Conservation (phyloP, 768 basidiomycete genomes). For the Rhizopogon rudus region DNA sequence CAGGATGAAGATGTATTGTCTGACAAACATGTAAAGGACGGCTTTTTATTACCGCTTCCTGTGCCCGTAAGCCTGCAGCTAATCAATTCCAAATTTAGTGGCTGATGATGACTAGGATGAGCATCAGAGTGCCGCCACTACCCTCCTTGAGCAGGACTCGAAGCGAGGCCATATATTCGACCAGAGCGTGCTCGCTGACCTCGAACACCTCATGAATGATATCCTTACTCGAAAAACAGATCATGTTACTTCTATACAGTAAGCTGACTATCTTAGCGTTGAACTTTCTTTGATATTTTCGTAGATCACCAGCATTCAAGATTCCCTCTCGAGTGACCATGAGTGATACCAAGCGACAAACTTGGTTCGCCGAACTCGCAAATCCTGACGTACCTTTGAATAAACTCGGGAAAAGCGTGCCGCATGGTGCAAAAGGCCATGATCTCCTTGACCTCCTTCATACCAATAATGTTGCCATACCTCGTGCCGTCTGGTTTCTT, state of each 20-base stretch:
- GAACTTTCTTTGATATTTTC: background rate
- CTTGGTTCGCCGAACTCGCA: conserved; percentile 82
- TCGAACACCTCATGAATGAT: conserved; percentile 75
- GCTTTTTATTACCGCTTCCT: conserved; percentile 47
- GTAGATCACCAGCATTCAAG: conserved; percentile 59
- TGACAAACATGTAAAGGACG: conserved; percentile 58
- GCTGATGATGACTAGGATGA: conserved; percentile 18
- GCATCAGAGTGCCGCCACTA: conserved; percentile 9
- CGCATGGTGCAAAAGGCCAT: conserved; percentile 81
- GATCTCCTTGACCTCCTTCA: conserved; percentile 80
- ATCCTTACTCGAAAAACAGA: conserved; percentile 64
- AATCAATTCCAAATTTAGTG: background rate
- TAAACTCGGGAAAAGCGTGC: conserved; percentile 81
- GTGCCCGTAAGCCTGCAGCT: conserved; percentile 48
- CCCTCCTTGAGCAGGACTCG: conserved; percentile 10
- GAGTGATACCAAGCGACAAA: conserved; percentile 71
- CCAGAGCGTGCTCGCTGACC: conserved; percentile 46
- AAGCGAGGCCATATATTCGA: conserved; percentile 44
- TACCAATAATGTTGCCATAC: conserved; percentile 68
- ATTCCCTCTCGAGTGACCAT: conserved; percentile 80
- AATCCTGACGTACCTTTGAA: conserved; percentile 75
- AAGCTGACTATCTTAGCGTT: conserved; percentile 21
- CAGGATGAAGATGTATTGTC: conserved; percentile 76
- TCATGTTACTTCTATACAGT: conserved; percentile 58
- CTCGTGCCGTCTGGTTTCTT: conserved; percentile 84